These are phyloP conservation scores for Cyberlindnera xylosilytica DNA, from an alignment of 805 yeast genomes.

Conservation along the genomic window DNA sequence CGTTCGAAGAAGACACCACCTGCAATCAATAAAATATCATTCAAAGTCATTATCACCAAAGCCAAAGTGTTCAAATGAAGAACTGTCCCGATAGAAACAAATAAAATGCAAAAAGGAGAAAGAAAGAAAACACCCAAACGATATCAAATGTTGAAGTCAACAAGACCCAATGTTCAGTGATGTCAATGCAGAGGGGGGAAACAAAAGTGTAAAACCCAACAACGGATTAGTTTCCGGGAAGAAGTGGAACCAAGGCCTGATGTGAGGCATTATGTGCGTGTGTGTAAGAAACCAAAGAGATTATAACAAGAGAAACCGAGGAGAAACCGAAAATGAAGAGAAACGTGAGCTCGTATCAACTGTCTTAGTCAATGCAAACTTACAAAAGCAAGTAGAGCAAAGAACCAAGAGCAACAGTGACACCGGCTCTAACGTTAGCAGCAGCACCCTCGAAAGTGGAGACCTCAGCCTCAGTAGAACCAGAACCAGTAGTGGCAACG, in stretches of 20 bases:
- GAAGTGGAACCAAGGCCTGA: too few relatives aligned
- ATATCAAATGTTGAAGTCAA: neutral
- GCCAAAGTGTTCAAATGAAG: slow-evolving; percentile 6
- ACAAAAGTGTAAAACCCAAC: too few relatives aligned
- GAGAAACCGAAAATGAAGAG: neutral
- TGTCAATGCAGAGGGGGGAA: too few relatives aligned
- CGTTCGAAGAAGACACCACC: slow-evolving; percentile 6
- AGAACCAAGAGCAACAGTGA: slow-evolving; percentile 29
- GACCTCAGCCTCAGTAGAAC: slow-evolving; percentile 5
- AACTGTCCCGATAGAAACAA: slow-evolving; percentile 3
- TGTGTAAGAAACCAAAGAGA: too few relatives aligned
- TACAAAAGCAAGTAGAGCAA: slow-evolving; percentile 29
- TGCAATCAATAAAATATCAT: neutral
- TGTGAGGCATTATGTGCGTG: too few relatives aligned
- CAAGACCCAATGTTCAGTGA: too few relatives aligned
- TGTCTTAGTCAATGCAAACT: slow-evolving; percentile 9
- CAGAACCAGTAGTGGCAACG: slow-evolving; percentile 7
- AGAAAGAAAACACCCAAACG: neutral
- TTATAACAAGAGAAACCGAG: too few relatives aligned
- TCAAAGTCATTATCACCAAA: slow-evolving; percentile 7
- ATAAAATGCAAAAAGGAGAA: neutral
- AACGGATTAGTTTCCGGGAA: too few relatives aligned
- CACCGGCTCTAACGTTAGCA: slow-evolving; percentile 23
- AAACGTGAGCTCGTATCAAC: slow-evolving; percentile 9
- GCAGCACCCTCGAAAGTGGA: slow-evolving; percentile 22